Evolutionary conservation across 139 green algal genomes (phyloP).

Genomic region (Picochlorum costavermella): DNA sequence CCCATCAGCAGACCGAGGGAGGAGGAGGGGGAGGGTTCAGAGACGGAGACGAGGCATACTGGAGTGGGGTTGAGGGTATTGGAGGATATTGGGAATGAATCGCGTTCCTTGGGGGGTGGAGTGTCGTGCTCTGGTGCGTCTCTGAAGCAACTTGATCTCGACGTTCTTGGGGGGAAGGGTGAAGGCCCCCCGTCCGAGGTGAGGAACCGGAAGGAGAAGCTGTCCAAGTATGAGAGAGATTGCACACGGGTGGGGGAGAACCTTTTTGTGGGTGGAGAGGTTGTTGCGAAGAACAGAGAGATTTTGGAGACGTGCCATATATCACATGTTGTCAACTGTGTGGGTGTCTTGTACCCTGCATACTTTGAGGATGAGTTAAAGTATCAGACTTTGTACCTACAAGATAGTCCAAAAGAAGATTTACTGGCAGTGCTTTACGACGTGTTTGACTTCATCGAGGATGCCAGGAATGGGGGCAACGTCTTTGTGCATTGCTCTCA

Average conservation of each 20-base stretch:
- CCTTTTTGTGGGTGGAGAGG: conserved; percentile 76
- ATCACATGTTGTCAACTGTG: conserved; percentile 95
- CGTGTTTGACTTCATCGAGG: conserved; percentile 91
- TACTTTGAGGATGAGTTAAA: conserved; percentile 75
- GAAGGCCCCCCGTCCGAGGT: conserved; percentile 56
- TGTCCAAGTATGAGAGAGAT: conserved; percentile 56
- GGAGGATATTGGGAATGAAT: too few relatives aligned
- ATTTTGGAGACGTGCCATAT: conserved; percentile 63
- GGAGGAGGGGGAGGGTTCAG: conserved; percentile 1
- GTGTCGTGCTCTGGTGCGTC: not conserved
- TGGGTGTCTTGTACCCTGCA: conserved; percentile 80
- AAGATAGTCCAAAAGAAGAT: conserved; percentile 86
- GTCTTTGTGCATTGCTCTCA: conserved; percentile 90
- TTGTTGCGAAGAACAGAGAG: conserved; percentile 67
- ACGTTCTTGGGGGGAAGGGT: conserved; percentile 32
- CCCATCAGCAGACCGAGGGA: not conserved
- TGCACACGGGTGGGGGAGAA: conserved; percentile 64
- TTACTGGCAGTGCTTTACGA: conserved; percentile 88
- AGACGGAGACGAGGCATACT: not conserved
- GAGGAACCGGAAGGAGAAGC: conserved; percentile 55
- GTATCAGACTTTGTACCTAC: conserved; percentile 85
- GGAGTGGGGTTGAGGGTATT: too few relatives aligned
- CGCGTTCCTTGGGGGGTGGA: too few relatives aligned
- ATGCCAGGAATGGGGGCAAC: conserved; percentile 27
- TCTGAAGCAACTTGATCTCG: conserved; percentile 38